These are phyloP conservation scores for Flaveria brownii DNA, from an alignment of 129 eudicot species.

Conservation along the genomic window DNA sequence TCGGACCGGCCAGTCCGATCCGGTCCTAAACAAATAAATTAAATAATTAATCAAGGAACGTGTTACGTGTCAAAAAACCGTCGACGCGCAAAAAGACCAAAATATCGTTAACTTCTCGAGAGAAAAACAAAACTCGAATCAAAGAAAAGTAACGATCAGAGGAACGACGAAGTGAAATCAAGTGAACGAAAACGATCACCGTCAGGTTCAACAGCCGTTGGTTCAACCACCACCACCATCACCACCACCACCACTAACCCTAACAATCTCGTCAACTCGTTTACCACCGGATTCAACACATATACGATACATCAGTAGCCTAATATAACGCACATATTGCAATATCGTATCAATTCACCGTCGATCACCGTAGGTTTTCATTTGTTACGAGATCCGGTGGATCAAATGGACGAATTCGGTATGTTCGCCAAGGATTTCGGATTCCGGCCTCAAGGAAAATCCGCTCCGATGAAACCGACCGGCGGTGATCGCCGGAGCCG, in stretches of 20 bases:
- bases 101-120: constrained; percentile 13
- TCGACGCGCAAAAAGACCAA: constrained; percentile 22
- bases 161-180: constrained; percentile 21
- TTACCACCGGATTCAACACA: background rate
- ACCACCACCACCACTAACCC: constrained; percentile 4
- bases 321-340: background rate
- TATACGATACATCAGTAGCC: constrained; percentile 4
- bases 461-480: constrained; percentile 73
- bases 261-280: constrained; percentile 5
- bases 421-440: constrained; percentile 70
- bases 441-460: constrained; percentile 69
- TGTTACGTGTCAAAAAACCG: background rate
- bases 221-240: constrained; percentile 17
- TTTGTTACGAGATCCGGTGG: constrained; percentile 39
- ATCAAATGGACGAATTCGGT: constrained; percentile 72
- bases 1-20: too few relatives aligned
- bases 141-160: constrained; percentile 15
- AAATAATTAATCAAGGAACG: too few relatives aligned
- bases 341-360: background rate
- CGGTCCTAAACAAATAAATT: too few relatives aligned
- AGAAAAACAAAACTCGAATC: constrained; percentile 12
- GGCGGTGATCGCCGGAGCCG: constrained; percentile 44
- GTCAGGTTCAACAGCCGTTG: constrained; percentile 30
- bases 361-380: constrained; percentile 15
- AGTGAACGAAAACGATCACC: constrained; percentile 25